Evolutionary conservation across 1,284 basidiomycete genomes (phyloP).

Genomic region (Mrakiaceae sp.): DNA sequence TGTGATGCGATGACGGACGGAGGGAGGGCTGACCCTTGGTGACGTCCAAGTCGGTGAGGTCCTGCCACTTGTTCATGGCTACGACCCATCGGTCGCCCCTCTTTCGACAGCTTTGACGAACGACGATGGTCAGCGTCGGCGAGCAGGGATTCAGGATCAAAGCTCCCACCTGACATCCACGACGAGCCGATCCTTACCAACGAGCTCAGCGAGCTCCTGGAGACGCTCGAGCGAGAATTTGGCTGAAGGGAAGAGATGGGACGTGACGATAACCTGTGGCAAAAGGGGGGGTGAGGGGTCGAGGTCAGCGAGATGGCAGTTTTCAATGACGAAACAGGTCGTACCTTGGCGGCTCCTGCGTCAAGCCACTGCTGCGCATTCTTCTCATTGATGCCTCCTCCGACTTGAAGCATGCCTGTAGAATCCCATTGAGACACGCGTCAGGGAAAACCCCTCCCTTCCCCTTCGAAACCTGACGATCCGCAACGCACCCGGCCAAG

Average conservation of each 20-base stretch:
- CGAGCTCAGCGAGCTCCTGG: conserved; percentile 47
- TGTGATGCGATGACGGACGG: neutral
- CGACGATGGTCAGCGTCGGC: neutral
- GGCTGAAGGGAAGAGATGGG: conserved; percentile 76
- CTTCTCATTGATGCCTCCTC: conserved; percentile 74
- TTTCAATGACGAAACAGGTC: neutral
- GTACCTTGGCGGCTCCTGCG: conserved; percentile 81
- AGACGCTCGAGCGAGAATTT: conserved; percentile 69
- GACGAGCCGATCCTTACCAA: conserved; percentile 80
- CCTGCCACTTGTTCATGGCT: conserved; percentile 99
- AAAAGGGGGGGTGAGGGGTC: conserved; percentile 5
- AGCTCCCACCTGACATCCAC: conserved; percentile 76
- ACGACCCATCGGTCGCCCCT: conserved; percentile 74
- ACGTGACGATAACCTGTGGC: conserved; percentile 84
- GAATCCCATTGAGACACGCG: neutral
- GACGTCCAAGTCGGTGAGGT: conserved; percentile 88
- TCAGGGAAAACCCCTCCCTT: neutral
- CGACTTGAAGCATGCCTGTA: conserved; percentile 69
- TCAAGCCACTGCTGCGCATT: conserved; percentile 82
- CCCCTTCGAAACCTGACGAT: too few species aligned
- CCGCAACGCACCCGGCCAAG: conserved; percentile 61
- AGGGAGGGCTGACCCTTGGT: conserved; percentile 47
- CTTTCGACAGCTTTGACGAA: conserved; percentile 59
- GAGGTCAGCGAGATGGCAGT: neutral
- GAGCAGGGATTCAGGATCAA: neutral